Base-by-base conservation (phyloP, 2,329 filamentous ascomycete species). In the Aspergillus uvarum region DNA sequence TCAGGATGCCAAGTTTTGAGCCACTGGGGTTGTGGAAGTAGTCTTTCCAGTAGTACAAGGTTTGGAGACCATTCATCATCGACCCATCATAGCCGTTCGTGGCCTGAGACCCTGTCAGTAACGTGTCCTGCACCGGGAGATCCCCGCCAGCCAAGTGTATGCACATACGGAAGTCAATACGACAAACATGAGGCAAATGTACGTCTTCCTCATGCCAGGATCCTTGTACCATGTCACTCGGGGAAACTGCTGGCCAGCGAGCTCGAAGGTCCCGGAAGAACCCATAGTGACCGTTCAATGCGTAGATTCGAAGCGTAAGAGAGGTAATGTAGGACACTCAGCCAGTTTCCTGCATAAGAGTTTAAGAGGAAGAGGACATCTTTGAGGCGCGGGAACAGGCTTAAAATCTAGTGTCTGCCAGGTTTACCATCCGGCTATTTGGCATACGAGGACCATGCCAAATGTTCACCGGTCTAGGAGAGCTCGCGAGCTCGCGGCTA, bases 11-110 rank as follows among this genome's bases (percentile, higher is more conserved):
- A 2, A 81, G 73, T 29, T 70, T 70, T 7, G 74, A 72, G 31
- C 77, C 79, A 38, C 67, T 65, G 10, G 80, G 80, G 42, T 77
- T 65, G 26, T 70, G 69, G 54, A 82, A 80, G 59, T 79, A 80
- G 1, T 63, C 58, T 55, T 75, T 72, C 79, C 80, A 82, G 60
- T 75, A 68, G 0, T 70, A 61, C 0, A 80, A 70, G 8, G 79
- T 73, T 56, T 81, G 78, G 0, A 81, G 70, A 11, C 78, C 80
- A 60, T 81, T 81, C 76, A 79, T 78, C 60, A 81, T 72, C 1
- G 76, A 77, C 21, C 77, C 79, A 74, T 81, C 80, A 47, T 80
- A 82, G 3, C 80, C 80, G 6, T 44, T 44, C 6, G 38, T 44
- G 19, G 38, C 38, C 38, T 44, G 16, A 16, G 14, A 19, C 38